phyloP scores from a whole-genome alignment of 2,329 filamentous ascomycete genomes.

The Beauveria bassiana region DNA sequence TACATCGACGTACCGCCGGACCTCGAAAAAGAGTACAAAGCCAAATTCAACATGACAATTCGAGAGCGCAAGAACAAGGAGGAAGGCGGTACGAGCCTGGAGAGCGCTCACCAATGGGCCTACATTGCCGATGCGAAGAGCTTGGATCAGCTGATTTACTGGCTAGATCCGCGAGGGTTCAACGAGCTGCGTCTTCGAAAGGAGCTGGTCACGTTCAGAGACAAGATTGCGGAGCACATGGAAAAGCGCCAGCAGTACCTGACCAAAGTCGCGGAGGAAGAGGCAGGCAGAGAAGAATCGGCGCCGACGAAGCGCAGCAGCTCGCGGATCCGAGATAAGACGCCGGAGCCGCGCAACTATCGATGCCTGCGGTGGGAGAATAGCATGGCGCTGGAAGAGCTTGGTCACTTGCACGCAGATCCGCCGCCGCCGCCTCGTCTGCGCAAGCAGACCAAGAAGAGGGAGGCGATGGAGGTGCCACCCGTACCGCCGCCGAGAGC shows the following conservation, averaged over 20 bases:
- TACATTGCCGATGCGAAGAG: slow-evolving; percentile 78
- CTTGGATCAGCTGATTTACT: slow-evolving; percentile 71
- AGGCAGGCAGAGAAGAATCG: slow-evolving; percentile 31
- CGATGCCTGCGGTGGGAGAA: slow-evolving; percentile 50
- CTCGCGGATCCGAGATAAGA: slow-evolving; percentile 36
- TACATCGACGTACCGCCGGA: slow-evolving; percentile 73
- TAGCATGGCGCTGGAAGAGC: slow-evolving; percentile 47
- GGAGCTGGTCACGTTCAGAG: slow-evolving; percentile 69
- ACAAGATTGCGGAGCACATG: slow-evolving; percentile 75
- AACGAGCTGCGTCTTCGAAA: slow-evolving; percentile 85
- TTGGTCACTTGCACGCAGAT: slow-evolving; percentile 51
- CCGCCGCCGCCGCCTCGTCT: slow-evolving; percentile 43
- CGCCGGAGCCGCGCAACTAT: slow-evolving; percentile 38
- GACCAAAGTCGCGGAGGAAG: slow-evolving; percentile 28
- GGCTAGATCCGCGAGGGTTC: slow-evolving; percentile 80
- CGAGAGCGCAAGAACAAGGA: slow-evolving; percentile 78
- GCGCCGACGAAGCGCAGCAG: slow-evolving; percentile 33
- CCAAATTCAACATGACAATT: slow-evolving; percentile 73
- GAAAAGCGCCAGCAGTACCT: slow-evolving; percentile 66
- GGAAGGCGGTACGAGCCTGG: slow-evolving; percentile 74
- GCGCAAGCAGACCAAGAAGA: slow-evolving; percentile 45
- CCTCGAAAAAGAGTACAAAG: slow-evolving; percentile 66
- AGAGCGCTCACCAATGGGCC: slow-evolving; percentile 76
- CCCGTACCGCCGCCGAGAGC: slow-evolving; percentile 7
- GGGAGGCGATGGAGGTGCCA: slow-evolving; percentile 32